Evolutionary conservation across 1,284 basidiomycete species (phyloP).

Genomic region (Singerocomus rubriflavus): DNA sequence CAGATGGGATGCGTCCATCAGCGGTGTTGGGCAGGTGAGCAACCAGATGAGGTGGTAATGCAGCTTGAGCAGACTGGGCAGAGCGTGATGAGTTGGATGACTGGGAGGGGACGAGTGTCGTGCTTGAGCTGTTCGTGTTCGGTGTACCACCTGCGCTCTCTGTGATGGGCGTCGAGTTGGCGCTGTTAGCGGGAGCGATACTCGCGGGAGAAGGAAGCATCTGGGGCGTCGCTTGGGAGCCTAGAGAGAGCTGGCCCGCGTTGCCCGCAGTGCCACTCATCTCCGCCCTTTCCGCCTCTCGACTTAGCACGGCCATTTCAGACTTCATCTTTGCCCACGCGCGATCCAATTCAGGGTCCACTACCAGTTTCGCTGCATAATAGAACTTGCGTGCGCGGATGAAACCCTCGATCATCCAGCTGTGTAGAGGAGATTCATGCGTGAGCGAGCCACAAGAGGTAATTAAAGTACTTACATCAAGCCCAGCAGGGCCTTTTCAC

Average conservation of each 20-base stretch:
- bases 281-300: constrained; percentile 42
- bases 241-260: constrained; percentile 37
- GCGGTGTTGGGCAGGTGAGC: constrained; percentile 28
- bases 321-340: constrained; percentile 38
- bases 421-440: constrained; percentile 35
- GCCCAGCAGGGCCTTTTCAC: constrained; percentile 70
- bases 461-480: constrained; percentile 58
- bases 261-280: constrained; percentile 36
- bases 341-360: constrained; percentile 44
- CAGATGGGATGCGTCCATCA: constrained; percentile 30
- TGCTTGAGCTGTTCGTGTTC: constrained; percentile 32
- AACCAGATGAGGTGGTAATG: constrained; percentile 29
- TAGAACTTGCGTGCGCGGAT: constrained; percentile 59
- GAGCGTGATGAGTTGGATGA: constrained; percentile 28
- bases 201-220: constrained; percentile 76
- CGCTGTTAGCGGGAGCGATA: constrained; percentile 58
- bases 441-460: constrained; percentile 30
- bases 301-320: constrained; percentile 45
- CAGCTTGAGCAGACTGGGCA: constrained; percentile 21
- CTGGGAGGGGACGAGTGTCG: constrained; percentile 28
- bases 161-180: constrained; percentile 69
- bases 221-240: constrained; percentile 50
- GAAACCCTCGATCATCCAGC: constrained; percentile 71
- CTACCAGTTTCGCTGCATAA: constrained; percentile 41
- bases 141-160: constrained; percentile 48